Conservation (phyloP, 371 early-diverging fungal genomes). For the Synchytrium microbalum region DNA sequence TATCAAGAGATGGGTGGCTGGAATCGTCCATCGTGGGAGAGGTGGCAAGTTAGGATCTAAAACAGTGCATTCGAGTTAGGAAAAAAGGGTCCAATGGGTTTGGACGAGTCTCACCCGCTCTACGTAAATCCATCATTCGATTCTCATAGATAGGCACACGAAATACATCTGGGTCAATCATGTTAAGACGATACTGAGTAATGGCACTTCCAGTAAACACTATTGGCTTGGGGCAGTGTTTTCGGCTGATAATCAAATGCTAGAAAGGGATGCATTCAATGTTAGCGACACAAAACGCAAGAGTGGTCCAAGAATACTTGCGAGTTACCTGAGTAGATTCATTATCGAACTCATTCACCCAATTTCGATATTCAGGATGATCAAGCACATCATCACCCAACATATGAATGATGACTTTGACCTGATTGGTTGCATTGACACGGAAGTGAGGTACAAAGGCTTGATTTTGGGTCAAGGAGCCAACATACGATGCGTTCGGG, state of each 20-base stretch:
- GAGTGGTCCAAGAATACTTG: background rate
- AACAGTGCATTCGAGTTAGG: slow-evolving; percentile 17
- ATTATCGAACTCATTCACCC: slow-evolving; percentile 64
- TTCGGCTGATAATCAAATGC: slow-evolving; percentile 57
- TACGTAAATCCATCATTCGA: background rate
- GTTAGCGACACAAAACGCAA: slow-evolving; percentile 1
- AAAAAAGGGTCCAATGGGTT: background rate
- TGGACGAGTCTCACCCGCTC: background rate
- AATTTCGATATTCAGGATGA: slow-evolving; percentile 56
- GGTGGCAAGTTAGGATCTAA: slow-evolving; percentile 13
- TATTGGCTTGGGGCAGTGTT: slow-evolving; percentile 50
- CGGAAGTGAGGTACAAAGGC: slow-evolving; percentile 36
- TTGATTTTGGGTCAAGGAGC: slow-evolving; percentile 39
- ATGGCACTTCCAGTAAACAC: slow-evolving; percentile 50
- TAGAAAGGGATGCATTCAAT: slow-evolving; percentile 20
- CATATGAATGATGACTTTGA: slow-evolving; percentile 56
- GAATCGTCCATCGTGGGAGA: slow-evolving; percentile 14
- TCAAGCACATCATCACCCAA: slow-evolving; percentile 58
- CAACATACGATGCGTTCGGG: slow-evolving; percentile 58
- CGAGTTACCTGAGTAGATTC: slow-evolving; percentile 45
- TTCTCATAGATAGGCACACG: slow-evolving; percentile 54
- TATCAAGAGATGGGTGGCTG: slow-evolving; percentile 26
- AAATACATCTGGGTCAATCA: slow-evolving; percentile 51
- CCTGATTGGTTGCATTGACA: slow-evolving; percentile 9
- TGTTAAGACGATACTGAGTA: slow-evolving; percentile 50